These are phyloP conservation scores for Tricladium varicosporioides DNA, from an alignment of 2,329 filamentous ascomycete species.

Conservation along the genomic window DNA sequence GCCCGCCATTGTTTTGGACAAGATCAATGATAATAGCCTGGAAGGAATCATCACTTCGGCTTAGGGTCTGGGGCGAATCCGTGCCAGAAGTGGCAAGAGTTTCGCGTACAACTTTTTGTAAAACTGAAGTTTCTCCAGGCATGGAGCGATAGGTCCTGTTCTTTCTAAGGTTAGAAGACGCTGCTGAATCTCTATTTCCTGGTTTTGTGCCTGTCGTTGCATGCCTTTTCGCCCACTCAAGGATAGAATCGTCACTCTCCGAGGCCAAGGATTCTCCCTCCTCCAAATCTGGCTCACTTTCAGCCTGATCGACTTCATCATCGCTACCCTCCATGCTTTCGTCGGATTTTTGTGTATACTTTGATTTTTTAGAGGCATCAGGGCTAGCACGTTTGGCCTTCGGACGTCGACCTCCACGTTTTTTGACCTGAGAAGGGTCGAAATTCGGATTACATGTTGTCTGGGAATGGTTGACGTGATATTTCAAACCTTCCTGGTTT, in stretches of 20 bases:
- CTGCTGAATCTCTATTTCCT: background rate
- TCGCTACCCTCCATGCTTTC: background rate
- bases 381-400: constrained; percentile 4
- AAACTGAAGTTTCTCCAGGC: constrained; percentile 11
- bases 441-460: constrained; percentile 34
- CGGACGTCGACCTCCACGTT: constrained; percentile 1
- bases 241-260: constrained; percentile 24
- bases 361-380: background rate
- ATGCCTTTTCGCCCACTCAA: constrained; percentile 22
- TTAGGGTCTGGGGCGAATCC: background rate
- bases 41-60: constrained; percentile 7
- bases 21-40: constrained; percentile 22
- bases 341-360: background rate
- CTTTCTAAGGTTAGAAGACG: background rate
- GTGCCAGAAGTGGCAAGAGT: no score
- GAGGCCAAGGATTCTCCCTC: background rate
- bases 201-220: background rate
- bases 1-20: constrained; percentile 22
- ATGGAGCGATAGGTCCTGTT: background rate
- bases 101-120: background rate
- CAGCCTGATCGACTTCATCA: background rate
- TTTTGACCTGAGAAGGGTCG: constrained; percentile 10
- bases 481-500: constrained; percentile 34
- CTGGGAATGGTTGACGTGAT: constrained; percentile 32
- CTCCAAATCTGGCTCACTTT: background rate